These are phyloP conservation scores for Teratosphaeria viscida DNA, from an alignment of 2,329 filamentous ascomycete species.

Conservation along the genomic window DNA sequence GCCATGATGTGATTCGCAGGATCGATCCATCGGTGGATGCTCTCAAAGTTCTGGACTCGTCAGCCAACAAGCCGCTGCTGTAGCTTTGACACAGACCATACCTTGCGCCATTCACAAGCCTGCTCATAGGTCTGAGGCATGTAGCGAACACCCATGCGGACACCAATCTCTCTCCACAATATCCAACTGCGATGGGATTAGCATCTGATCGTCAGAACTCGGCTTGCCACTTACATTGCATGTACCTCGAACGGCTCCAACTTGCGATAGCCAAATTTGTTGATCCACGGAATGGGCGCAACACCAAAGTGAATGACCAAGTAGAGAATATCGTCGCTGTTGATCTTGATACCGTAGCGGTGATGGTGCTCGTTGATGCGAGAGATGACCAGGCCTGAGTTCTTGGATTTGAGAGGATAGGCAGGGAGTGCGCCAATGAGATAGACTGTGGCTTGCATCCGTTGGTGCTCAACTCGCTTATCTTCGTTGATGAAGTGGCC, in stretches of 20 bases:
- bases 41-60: neutral
- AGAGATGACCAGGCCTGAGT: constrained; percentile 3
- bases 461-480: constrained; percentile 5
- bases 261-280: constrained; percentile 6
- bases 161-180: neutral
- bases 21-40: neutral
- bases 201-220: neutral
- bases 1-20: neutral
- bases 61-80: neutral
- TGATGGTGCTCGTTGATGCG: constrained; percentile 7
- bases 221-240: neutral
- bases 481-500: constrained; percentile 8
- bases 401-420: constrained; percentile 2
- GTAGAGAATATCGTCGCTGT: constrained; percentile 5
- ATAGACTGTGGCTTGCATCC: constrained; percentile 5
- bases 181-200: neutral
- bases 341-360: constrained; percentile 7
- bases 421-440: constrained; percentile 3
- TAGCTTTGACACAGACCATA: neutral
- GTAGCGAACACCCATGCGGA: neutral
- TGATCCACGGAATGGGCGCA: constrained; percentile 6
- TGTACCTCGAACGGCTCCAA: neutral
- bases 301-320: constrained; percentile 6
- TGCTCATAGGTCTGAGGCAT: neutral
- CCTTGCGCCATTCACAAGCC: neutral